Percentiles rank a stretch among this genome's conserved stretches.
These are phyloP conservation scores for Metarhizium rileyi DNA, from an alignment of 2,329 filamentous ascomycete genomes.

Conservation along the genomic window DNA sequence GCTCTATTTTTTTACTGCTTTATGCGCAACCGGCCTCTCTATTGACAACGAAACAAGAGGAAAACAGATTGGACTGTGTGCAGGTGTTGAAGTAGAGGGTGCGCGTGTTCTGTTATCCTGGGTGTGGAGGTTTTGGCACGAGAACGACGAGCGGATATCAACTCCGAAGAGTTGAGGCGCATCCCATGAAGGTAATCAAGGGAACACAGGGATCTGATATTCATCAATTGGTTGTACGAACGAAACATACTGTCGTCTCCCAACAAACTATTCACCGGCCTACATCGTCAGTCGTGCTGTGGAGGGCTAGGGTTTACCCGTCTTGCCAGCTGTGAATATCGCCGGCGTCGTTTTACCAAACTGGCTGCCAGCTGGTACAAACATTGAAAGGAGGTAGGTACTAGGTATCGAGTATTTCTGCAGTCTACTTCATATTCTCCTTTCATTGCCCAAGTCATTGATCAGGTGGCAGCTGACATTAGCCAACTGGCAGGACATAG, in stretches of 20 bases:
- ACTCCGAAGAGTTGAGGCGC: not conserved
- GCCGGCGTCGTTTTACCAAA: not conserved
- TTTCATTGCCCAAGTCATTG: too few relatives aligned
- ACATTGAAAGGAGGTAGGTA: not conserved
- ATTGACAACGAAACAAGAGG: not conserved
- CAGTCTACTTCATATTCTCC: not conserved
- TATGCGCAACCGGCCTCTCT: not conserved
- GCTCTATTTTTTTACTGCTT: not conserved
- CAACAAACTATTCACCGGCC: not conserved
- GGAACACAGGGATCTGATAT: not conserved
- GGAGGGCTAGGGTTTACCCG: not conserved
- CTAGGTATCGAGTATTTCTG: not conserved
- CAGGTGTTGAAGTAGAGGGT: too few relatives aligned
- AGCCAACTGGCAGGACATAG: conserved; percentile 1
- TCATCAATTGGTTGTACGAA: not conserved
- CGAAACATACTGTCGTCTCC: not conserved
- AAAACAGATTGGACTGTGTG: not conserved
- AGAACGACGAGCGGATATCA: not conserved
- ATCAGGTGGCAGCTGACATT: conserved; percentile 3
- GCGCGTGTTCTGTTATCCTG: not conserved
- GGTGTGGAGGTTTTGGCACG: too few relatives aligned
- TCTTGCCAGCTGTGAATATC: not conserved
- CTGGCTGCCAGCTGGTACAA: not conserved
- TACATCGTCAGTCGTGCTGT: not conserved
- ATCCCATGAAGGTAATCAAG: not conserved